A percentile compares a stretch with the other conserved stretches of the same genome.
Evolutionary conservation across 2,329 filamentous ascomycete genomes (phyloP).

Genomic region (Fusarium stilboides): DNA sequence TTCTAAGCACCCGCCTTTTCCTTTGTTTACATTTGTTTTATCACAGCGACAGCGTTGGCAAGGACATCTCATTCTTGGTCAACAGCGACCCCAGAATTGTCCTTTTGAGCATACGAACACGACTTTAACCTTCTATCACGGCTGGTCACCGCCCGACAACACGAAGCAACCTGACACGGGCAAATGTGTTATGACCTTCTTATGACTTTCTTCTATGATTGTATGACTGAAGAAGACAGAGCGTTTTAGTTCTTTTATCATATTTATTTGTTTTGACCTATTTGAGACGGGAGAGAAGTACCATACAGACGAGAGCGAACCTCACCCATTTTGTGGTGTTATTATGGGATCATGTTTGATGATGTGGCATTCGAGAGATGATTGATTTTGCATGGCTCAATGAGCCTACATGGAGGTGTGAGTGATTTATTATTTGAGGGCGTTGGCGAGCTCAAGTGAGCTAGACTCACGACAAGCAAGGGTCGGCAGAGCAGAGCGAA

Average conservation of each 20-base stretch:
- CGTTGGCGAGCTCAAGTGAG: slow-evolving; percentile 53
- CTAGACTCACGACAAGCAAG: slow-evolving; percentile 45
- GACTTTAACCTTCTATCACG: slow-evolving; percentile 52
- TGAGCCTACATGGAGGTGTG: slow-evolving; percentile 47
- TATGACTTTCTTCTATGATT: slow-evolving; percentile 59
- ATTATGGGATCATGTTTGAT: slow-evolving; percentile 53
- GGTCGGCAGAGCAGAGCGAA: slow-evolving; percentile 45
- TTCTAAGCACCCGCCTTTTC: slow-evolving; percentile 44
- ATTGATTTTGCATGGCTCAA: slow-evolving; percentile 49
- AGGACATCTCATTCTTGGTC: slow-evolving; percentile 55
- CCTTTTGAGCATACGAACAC: slow-evolving; percentile 48
- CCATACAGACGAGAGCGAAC: slow-evolving; percentile 47
- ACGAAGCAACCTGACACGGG: slow-evolving; percentile 53
- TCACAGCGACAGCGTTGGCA: slow-evolving; percentile 64
- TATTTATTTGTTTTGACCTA: slow-evolving; percentile 44
- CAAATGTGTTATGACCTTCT: slow-evolving; percentile 57
- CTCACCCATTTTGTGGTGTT: slow-evolving; percentile 43
- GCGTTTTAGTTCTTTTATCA: slow-evolving; percentile 49
- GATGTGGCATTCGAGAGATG: slow-evolving; percentile 51
- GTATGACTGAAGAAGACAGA: slow-evolving; percentile 61
- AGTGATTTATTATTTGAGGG: slow-evolving; percentile 48
- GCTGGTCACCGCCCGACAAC: slow-evolving; percentile 54
- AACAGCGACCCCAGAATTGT: slow-evolving; percentile 49
- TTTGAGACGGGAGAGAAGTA: slow-evolving; percentile 38
- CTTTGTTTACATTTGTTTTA: slow-evolving; percentile 53